Evolutionary conservation across 1,284 basidiomycete species (phyloP).

Genomic region (Moniliella sp.): DNA sequence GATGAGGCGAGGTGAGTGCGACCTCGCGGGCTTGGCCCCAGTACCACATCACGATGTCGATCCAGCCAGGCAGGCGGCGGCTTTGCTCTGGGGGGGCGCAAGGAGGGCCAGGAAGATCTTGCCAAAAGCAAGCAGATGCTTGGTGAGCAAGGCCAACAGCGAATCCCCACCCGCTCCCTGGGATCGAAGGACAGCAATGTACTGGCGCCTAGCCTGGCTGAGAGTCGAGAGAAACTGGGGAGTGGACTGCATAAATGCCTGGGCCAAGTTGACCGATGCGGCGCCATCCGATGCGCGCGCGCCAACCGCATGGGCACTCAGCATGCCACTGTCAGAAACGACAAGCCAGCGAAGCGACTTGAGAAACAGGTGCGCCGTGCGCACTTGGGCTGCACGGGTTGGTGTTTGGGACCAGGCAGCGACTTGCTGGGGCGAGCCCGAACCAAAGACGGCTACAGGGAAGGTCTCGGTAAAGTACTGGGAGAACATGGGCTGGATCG

Average conservation of each 20-base stretch:
- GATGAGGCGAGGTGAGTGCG: neutral
- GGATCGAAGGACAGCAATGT: neutral
- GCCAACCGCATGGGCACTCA: conserved; percentile 7
- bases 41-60: conserved; percentile 27
- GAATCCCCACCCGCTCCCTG: neutral
- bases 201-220: neutral
- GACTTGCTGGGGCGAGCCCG: conserved; percentile 4
- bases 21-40: conserved; percentile 9
- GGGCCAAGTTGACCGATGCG: conserved; percentile 13
- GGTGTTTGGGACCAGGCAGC: conserved; percentile 13
- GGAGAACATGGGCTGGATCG: conserved; percentile 19
- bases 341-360: conserved; percentile 19
- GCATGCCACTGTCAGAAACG: conserved; percentile 20
- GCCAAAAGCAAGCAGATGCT: conserved; percentile 21
- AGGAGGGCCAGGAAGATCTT: conserved; percentile 27
- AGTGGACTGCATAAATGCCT: conserved; percentile 21
- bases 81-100: conserved; percentile 18
- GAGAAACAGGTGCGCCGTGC: conserved; percentile 24
- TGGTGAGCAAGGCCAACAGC: conserved; percentile 15
- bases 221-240: conserved; percentile 14
- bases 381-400: conserved; percentile 12
- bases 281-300: conserved; percentile 5
- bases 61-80: conserved; percentile 25
- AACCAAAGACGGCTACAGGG: neutral
- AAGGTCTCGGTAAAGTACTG: conserved; percentile 23